Conservation (phyloP, 1,139 yeast genomes). For the Arxiozyma bovina region DNA sequence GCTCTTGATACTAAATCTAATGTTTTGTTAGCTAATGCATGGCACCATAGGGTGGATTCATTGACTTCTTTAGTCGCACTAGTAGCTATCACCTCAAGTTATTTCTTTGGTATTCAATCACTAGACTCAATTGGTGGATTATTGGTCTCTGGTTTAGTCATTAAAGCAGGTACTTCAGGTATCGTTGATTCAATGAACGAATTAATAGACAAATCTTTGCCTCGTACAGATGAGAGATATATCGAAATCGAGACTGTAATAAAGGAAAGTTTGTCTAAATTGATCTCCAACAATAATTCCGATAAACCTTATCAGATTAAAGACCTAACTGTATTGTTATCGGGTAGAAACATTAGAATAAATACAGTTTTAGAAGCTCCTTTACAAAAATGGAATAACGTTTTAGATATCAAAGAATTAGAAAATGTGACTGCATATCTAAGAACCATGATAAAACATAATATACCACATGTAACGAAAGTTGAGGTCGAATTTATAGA, state of each 20-base stretch:
- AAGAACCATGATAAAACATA: constrained; percentile 16
- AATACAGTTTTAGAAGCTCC: constrained; percentile 36
- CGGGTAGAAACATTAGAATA: constrained; percentile 57
- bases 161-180: constrained; percentile 77
- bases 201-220: constrained; percentile 54
- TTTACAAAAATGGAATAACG: constrained; percentile 38
- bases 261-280: constrained; percentile 22
- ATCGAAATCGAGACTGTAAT: constrained; percentile 34
- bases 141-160: constrained; percentile 68
- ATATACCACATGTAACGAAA: constrained; percentile 29
- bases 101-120: constrained; percentile 68
- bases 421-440: constrained; percentile 37
- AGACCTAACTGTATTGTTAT: constrained; percentile 48
- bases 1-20: constrained; percentile 74
- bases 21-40: constrained; percentile 90
- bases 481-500: constrained; percentile 32
- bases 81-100: constrained; percentile 79
- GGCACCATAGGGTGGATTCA: constrained; percentile 98
- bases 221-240: constrained; percentile 36
- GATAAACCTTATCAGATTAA: constrained; percentile 36
- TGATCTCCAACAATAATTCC: constrained; percentile 20
- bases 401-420: constrained; percentile 39
- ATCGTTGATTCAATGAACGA: constrained; percentile 63
- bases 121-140: constrained; percentile 88
- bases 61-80: constrained; percentile 87